phyloP scores from a whole-genome alignment of 2,329 filamentous ascomycete species.

The Orbilia javanica region DNA sequence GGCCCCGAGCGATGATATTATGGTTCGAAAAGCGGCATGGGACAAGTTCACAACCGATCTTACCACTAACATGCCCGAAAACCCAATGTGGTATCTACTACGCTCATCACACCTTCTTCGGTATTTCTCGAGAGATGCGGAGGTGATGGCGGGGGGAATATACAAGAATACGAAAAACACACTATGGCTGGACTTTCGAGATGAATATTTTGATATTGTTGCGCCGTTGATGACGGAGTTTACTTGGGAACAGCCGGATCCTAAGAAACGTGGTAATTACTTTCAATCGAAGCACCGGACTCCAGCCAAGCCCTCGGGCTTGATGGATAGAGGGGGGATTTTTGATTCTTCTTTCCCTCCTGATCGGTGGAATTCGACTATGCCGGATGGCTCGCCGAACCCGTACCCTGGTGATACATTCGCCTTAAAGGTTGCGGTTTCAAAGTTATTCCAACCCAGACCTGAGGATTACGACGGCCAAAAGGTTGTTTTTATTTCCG shows the following conservation, averaged over 20 bases:
- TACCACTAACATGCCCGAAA: slow-evolving; percentile 33
- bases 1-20: slow-evolving; percentile 11
- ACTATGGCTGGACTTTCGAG: slow-evolving; percentile 9
- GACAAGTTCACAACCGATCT: slow-evolving; percentile 19
- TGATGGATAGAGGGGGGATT: slow-evolving; percentile 32
- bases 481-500: slow-evolving; percentile 5
- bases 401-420: slow-evolving; percentile 30
- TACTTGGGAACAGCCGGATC: neutral
- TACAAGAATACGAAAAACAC: neutral
- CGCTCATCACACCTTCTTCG: slow-evolving; percentile 13
- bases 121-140: slow-evolving; percentile 19
- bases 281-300: neutral
- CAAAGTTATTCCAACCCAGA: slow-evolving; percentile 32
- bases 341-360: slow-evolving; percentile 30
- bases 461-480: slow-evolving; percentile 15
- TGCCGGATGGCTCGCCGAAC: slow-evolving; percentile 11
- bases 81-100: slow-evolving; percentile 42
- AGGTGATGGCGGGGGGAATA: neutral
- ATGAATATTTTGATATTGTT: slow-evolving; percentile 21
- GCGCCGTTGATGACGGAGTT: slow-evolving; percentile 43
- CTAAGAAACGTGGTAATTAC: neutral
- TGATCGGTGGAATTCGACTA: neutral
- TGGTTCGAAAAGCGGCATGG: slow-evolving; percentile 18
- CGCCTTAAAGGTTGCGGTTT: slow-evolving; percentile 26
- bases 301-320: neutral